A percentile compares a stretch with the other conserved stretches of the same genome.
Conservation (phyloP, 2,329 filamentous ascomycete genomes). For the Fusarium pseudoanthophilum region DNA sequence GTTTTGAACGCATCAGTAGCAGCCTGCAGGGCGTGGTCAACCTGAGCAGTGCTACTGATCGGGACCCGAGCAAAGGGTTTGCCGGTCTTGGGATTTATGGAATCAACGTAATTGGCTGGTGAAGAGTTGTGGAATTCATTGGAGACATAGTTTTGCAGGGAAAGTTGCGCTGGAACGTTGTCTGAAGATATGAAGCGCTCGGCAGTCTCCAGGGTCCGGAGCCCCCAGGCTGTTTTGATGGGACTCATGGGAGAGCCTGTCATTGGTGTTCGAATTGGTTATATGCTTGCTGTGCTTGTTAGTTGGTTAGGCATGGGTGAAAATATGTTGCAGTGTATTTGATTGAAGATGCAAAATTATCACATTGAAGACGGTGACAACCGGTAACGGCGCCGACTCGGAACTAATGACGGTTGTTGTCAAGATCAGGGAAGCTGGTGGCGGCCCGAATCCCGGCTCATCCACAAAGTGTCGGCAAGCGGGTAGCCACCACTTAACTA, state of each 20-base stretch:
- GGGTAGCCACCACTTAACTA: neutral
- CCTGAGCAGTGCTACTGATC: neutral
- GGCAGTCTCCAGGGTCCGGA: neutral
- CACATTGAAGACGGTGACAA: neutral
- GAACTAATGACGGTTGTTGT: neutral
- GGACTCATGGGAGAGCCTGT: neutral
- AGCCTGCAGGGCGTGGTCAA: neutral
- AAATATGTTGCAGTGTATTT: neutral
- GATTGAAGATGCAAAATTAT: accelerated
- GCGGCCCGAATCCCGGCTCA: neutral
- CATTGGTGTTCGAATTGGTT: neutral
- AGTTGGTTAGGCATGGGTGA: accelerated
- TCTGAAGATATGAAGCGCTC: neutral
- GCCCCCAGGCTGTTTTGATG: neutral
- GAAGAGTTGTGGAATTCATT: neutral
- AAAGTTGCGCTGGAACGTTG: neutral
- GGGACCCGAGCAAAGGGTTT: neutral
- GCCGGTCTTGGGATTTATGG: neutral
- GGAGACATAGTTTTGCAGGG: neutral
- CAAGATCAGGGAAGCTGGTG: neutral
- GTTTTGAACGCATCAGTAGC: neutral
- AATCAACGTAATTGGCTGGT: neutral
- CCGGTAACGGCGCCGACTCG: neutral
- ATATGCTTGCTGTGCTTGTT: neutral
- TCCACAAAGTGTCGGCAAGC: neutral